Evolutionary conservation across 169 alveolate species (phyloP), one percentile per base, ranked within the genome.

Genomic region (Amoebophrya sp.): DNA sequence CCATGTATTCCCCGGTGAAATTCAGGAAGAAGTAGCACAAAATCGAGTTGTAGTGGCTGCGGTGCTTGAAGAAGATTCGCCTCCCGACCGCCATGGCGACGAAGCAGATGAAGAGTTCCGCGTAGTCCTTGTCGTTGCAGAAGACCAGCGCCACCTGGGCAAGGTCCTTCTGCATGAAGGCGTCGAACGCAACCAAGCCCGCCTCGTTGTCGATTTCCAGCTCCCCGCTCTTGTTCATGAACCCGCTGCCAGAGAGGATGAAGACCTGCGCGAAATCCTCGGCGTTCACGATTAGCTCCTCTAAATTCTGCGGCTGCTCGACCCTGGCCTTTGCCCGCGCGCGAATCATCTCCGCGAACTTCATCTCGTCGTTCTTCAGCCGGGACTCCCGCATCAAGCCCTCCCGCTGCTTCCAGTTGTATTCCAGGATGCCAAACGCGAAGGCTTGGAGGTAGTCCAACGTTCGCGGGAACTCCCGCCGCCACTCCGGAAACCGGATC

Each of bases 41-140:
- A 25, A 66, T 2, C 83, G 83, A 25, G 83, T 66, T 66, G 83
- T 66, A 66, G 83, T 66, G 83, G 32, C 18, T 2, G 38, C 83
- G 83, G 35, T 66, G 29, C 35, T 66, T n/a, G 83, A 12, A 66
- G 10, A 66, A 1, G 35, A 66, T 25, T 3, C 83, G 12, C 18
- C 83, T 18, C 39, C 83, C 83, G 38, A 66, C 12, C 83, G 83
- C 83, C 83, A 66, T 66, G 10, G 83, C 83, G 38, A 66, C 83
- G 35, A 66, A 66, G 83, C 39, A 18, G 83, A 66, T 2, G 83
- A 66, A 66, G 83, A 66, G 83, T 3, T 66, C 83, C 35, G 83
- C 83, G 83, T 66, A 66, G 32, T 66, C 83, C 29, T n/a, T n/a
- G 7, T 66, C 10, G 32, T 25, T 1, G 83, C 83, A 66, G 83